Base-by-base conservation (phyloP, 2,329 filamentous ascomycete genomes). In the Dactylellina sp. region DNA sequence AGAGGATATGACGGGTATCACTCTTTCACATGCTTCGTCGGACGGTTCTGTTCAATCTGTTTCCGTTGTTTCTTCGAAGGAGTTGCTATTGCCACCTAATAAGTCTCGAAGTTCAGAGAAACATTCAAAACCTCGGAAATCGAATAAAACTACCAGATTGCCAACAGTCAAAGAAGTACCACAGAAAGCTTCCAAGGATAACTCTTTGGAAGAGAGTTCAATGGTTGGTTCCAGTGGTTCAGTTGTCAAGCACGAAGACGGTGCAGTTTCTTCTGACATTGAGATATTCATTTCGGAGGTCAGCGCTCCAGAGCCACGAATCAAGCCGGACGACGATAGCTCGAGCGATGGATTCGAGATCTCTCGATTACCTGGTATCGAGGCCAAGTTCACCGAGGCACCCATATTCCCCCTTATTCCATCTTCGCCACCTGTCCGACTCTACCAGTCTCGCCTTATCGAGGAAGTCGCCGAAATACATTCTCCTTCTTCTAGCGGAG, bases 371-470 rank as follows among this genome's bases (percentile, higher is more conserved):
- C 12, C 20, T n/a, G 9, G 20, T 18, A 20, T 35, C 32, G 22
- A 50, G 7, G 20, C 57, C 35, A 28, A 40, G 25, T 49, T 14
- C 18, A 37, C 11, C 14, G 28, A 35, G 14, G 2, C 6, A 46
- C 12, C 11, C 16, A 24, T 32, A 2, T 16, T 32, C 11, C 35
- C 24, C 14, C 9, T 39, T 2, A 32, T 61, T 37, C 42, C 42
- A n/a, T 60, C 66, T 24, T 55, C 66, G n/a, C 52, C 66, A 18
- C 50, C 59, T 16, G 16, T 59, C 7, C 39, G 22, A 9, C 40
- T 52, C 16, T n/a, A 37, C 40, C 42, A 35, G 6, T 3, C 32
- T 2, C 3, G 12, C 20, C 2, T 6, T 0, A 0, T 11, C 16
- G 37, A 40, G 20, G 35, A 52, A 11, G 16, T 24, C 2, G 3